phyloP scores from a whole-genome alignment of 2,329 filamentous ascomycete genomes.

The Trichoderma semiorbis region DNA sequence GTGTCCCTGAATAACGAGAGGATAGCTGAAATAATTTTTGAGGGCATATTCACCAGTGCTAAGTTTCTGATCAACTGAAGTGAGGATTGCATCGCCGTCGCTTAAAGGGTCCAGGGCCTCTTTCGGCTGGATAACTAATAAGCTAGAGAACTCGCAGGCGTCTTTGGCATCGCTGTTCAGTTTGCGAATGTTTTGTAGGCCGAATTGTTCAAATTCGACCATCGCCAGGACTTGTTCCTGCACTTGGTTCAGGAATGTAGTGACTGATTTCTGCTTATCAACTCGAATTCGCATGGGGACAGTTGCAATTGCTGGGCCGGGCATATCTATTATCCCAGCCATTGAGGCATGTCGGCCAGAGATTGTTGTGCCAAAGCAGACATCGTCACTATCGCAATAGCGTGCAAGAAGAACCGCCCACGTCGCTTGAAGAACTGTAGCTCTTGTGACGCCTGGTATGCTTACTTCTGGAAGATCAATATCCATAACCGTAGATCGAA shows the following conservation, averaged over 20 bases:
- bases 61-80: background rate
- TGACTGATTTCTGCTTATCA: background rate
- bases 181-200: slow-evolving; percentile 24
- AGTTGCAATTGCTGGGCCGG: slow-evolving; percentile 19
- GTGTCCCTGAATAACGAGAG: slow-evolving; percentile 4
- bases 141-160: slow-evolving; percentile 22
- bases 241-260: slow-evolving; percentile 6
- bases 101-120: background rate
- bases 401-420: slow-evolving; percentile 34
- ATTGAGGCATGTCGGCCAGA: slow-evolving; percentile 23
- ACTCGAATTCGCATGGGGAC: slow-evolving; percentile 10
- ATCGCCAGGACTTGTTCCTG: slow-evolving; percentile 18
- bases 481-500: background rate
- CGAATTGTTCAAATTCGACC: slow-evolving; percentile 23
- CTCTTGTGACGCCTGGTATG: slow-evolving; percentile 17
- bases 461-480: background rate
- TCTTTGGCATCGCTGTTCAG: slow-evolving; percentile 14
- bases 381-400: slow-evolving; percentile 31
- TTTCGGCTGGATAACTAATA: slow-evolving; percentile 21
- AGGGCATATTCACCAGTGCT: background rate
- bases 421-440: slow-evolving; percentile 27
- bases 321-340: slow-evolving; percentile 18
- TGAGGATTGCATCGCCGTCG: background rate
- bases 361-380: slow-evolving; percentile 22
- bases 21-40: slow-evolving; percentile 13